phyloP scores from a whole-genome alignment of 179 eudicot genomes.

The Actinidia polygama region DNA sequence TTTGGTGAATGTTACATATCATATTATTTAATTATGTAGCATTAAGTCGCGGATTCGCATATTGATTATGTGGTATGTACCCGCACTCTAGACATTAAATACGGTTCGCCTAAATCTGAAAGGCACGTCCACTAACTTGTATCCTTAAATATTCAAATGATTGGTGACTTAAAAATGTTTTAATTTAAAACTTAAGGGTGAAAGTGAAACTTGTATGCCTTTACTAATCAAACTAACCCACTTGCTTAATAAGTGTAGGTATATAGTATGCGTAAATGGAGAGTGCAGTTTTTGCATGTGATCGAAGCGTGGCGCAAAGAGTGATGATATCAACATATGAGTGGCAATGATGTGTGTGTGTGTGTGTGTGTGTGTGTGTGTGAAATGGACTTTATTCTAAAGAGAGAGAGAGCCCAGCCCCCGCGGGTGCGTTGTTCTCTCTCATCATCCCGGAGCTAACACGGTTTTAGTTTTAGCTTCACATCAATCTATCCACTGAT shows the following conservation, averaged over 20 bases:
- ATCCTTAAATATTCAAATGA: too few species aligned
- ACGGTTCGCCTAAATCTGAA: too few species aligned
- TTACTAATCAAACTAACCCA: neutral
- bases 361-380: neutral
- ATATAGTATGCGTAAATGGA: neutral
- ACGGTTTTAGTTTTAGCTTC: neutral
- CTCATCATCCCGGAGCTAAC: neutral
- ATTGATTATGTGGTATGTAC: too few species aligned
- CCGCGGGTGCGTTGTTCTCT: neutral
- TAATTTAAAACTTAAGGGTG: neutral
- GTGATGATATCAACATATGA: neutral
- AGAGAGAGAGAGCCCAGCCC: neutral
- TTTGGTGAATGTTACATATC: too few species aligned
- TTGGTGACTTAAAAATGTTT: neutral
- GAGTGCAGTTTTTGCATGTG: slow-evolving; percentile 5
- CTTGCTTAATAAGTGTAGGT: neutral
- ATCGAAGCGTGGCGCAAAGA: slow-evolving; percentile 14
- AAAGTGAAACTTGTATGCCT: neutral
- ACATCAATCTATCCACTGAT: neutral
- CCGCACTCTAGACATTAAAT: too few species aligned
- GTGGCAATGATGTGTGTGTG: neutral
- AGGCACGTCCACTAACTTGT: too few species aligned
- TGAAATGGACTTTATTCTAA: neutral
- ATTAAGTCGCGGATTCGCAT: too few species aligned
- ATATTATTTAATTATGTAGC: too few species aligned